A percentile compares a stretch with the other conserved stretches of the same genome.
Conservation (phyloP, 2,329 filamentous ascomycete genomes). For the Exophiala xenobiotica region DNA sequence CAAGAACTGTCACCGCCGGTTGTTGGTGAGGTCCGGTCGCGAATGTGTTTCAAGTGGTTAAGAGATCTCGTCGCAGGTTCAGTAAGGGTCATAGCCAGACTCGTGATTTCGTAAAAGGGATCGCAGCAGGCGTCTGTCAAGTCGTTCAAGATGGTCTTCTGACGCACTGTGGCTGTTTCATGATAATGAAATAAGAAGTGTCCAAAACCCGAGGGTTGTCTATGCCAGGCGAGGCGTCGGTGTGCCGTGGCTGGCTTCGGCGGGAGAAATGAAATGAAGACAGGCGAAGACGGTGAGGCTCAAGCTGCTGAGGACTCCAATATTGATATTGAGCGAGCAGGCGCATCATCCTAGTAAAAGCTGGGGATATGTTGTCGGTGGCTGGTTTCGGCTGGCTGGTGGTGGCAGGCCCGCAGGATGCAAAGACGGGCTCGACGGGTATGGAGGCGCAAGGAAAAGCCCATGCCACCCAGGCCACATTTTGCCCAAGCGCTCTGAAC, state of each 20-base stretch:
- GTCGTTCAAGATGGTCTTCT: slow-evolving; percentile 9
- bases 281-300: no score
- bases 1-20: slow-evolving; percentile 4
- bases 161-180: slow-evolving; percentile 24
- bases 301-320: no score
- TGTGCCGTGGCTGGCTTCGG: no score
- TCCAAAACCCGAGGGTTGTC: background rate
- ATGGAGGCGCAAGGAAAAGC: no score
- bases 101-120: slow-evolving; percentile 5
- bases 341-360: background rate
- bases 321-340: background rate
- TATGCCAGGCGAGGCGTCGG: slow-evolving; percentile 2
- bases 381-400: background rate
- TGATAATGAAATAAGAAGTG: slow-evolving; percentile 2
- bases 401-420: background rate
- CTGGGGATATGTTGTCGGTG: slow-evolving; percentile 1
- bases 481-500: background rate
- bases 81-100: slow-evolving; percentile 4
- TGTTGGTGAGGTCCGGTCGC: slow-evolving; percentile 14
- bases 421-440: no score
- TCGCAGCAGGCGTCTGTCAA: slow-evolving; percentile 6
- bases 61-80: slow-evolving; percentile 14
- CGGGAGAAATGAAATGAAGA: no score
- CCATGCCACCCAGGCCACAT: background rate
- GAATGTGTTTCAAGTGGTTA: slow-evolving; percentile 14